Base-by-base conservation (phyloP, 495 filamentous ascomycete species). In the Penicillium simplicissimum region DNA sequence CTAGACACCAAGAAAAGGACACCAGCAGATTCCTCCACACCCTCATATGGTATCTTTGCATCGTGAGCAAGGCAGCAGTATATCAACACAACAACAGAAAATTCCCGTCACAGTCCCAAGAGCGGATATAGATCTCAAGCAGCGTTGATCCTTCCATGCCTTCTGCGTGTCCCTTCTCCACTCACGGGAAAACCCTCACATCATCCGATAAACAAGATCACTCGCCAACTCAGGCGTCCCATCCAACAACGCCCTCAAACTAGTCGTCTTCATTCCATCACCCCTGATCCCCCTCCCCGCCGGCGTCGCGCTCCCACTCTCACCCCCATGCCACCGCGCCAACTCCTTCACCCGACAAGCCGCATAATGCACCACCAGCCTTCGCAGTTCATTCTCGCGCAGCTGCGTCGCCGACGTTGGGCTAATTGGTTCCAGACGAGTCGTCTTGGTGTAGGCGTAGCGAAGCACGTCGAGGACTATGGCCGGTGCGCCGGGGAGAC, bases 151-250 rank as follows among this genome's bases (percentile, higher is more conserved):
- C 28, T 31, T 25, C 28, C 23, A n/a, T n/a, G n/a, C n/a, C n/a
- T n/a, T n/a, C n/a, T n/a, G n/a, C n/a, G n/a, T n/a, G n/a, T n/a
- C n/a, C n/a, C n/a, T n/a, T n/a, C n/a, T 55, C 21, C 43, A 47
- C 4, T 23, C 14, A 10, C 25, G 6, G 2, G 28, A 3, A 31
- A 31, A 31, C 28, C 38, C 23, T 72, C 63, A 75, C 74, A 76
- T 75, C 76, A 79, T 78, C 8, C 77, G 76, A 52, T 79, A 81
- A n/a, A 81, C 73, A 67, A 81, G 66, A 71, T 81, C 78, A 54
- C 76, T 77, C 42, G 74, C 78, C 61, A 81, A 60, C 64, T 81
- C 78, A 5, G 77, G 71, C 36, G 73, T 76, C 52, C 62, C 65
- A 58, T 81, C 78, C 62, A 81, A 52, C 54, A 81, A 66, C 0